Base-by-base conservation (phyloP, 139 green algal species). In the Micromonas commoda region DNA sequence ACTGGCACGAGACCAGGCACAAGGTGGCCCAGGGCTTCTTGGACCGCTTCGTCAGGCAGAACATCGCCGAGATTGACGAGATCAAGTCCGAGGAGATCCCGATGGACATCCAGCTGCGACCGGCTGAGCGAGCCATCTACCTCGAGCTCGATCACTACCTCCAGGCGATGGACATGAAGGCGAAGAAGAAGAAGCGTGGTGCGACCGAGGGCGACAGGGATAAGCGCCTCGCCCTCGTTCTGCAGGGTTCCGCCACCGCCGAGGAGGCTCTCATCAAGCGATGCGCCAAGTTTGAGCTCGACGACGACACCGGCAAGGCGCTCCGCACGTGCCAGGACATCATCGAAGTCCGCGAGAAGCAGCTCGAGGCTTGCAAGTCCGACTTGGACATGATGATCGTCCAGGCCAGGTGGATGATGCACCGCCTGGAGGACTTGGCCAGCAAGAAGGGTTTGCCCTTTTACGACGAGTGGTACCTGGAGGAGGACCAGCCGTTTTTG, bases 61-160 rank as follows among this genome's bases (percentile, higher is more conserved):
- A 81, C 65, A 67, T 81, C 45, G 76, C 76, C 4, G 76, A 81
- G 61, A 81, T 81, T 38, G 76, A 81, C 61, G 76, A 81, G 64
- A 81, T 81, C 66, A 68, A 57, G 45, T 67, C 24, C 28, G 69
- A 52, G 51, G 33, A 76, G 9, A 21, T 68, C 3, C 19, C 45
- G 20, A 31, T 37, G 19, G 24, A 68, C 64, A 34, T 81, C 0
- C 37, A 81, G 21, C 65, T 81, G 4, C 65, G 52, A 9, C 76
- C 76, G 23, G 76, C 64, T 1, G 76, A 81, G 65, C 64, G 64
- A 1, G 76, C 76, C 0, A 75, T 81, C 29, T 76, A 76, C 35
- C 76, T 81, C 35, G 76, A 81, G 76, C 76, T 81, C 37, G 76
- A 81, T 34, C 76, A 81, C 35, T 69, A 81, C 65, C 69, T 81